Conservation (phyloP, 2,329 filamentous ascomycete species). For the Penicillium thymicola region DNA sequence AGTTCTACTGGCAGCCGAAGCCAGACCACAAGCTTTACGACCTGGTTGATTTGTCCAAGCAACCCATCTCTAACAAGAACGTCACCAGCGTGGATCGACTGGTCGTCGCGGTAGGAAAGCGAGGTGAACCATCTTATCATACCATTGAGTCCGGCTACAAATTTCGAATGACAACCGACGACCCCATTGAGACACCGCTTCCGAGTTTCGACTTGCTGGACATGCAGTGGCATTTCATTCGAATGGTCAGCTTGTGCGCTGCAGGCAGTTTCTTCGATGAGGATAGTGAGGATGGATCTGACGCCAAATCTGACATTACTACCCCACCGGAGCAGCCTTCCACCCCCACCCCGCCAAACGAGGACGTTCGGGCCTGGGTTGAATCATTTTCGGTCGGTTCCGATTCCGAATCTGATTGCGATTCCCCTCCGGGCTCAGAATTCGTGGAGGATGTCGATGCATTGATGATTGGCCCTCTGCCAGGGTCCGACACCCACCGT, state of each 20-base stretch:
- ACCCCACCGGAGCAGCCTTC: neutral
- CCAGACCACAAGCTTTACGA: neutral
- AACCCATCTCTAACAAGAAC: neutral
- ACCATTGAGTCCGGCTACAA: conserved; percentile 7
- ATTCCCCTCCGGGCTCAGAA: neutral
- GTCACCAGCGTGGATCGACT: neutral
- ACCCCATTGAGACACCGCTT: conserved; percentile 3
- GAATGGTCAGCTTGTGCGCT: conserved; percentile 4
- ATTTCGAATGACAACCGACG: conserved; percentile 3
- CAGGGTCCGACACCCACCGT: neutral
- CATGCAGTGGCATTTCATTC: conserved; percentile 15
- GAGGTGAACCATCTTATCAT: neutral
- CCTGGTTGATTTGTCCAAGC: neutral
- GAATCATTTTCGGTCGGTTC: neutral
- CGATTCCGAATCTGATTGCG: neutral
- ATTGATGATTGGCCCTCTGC: neutral
- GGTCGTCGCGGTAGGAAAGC: neutral
- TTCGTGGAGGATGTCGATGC: neutral
- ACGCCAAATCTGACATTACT: neutral
- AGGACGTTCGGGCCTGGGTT: neutral
- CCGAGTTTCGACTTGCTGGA: conserved; percentile 13
- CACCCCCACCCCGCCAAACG: too few relatives aligned
- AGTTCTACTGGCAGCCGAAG: conserved; percentile 13
- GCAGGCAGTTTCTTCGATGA: neutral
- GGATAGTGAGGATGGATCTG: neutral